Evolutionary conservation across 768 basidiomycete species (phyloP).

Genomic region (Termitomyces titanicus): DNA sequence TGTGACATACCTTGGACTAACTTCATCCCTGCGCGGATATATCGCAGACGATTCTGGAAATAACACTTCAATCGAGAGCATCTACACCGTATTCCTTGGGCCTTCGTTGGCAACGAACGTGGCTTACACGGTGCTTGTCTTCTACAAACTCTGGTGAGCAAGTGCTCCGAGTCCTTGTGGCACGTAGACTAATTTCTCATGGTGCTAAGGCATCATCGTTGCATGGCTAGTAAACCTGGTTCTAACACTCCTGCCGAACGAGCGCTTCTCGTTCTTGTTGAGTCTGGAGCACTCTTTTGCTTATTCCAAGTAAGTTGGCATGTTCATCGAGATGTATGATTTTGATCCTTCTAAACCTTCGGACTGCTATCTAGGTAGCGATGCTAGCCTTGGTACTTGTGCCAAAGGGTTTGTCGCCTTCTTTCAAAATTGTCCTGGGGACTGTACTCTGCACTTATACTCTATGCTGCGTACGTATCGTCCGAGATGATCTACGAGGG

Average conservation of each 20-base stretch:
- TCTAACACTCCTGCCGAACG: background rate
- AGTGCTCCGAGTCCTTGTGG: background rate
- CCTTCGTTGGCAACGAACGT: constrained; percentile 3
- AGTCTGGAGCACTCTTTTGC: background rate
- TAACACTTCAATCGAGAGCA: background rate
- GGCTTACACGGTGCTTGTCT: background rate
- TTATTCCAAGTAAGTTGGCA: background rate
- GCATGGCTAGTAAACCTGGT: background rate
- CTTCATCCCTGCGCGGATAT: background rate
- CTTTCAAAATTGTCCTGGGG: background rate
- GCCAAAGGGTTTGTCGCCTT: background rate
- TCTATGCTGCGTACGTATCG: constrained; percentile 1
- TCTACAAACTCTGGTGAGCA: background rate
- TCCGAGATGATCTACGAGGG: background rate
- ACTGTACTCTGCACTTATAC: constrained; percentile 5
- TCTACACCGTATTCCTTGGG: constrained; percentile 1
- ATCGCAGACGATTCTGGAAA: background rate
- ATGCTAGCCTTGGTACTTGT: background rate
- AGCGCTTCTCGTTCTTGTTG: background rate
- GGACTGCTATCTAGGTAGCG: no score
- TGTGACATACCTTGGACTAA: constrained; percentile 9
- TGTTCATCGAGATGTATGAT: no score
- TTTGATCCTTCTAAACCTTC: no score
- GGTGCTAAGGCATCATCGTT: background rate
- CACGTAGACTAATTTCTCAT: background rate